Evolutionary conservation across 352 stramenopile genomes (phyloP), one percentile per base, ranked within the genome.

Genomic region (Globisporangium nagaii): DNA sequence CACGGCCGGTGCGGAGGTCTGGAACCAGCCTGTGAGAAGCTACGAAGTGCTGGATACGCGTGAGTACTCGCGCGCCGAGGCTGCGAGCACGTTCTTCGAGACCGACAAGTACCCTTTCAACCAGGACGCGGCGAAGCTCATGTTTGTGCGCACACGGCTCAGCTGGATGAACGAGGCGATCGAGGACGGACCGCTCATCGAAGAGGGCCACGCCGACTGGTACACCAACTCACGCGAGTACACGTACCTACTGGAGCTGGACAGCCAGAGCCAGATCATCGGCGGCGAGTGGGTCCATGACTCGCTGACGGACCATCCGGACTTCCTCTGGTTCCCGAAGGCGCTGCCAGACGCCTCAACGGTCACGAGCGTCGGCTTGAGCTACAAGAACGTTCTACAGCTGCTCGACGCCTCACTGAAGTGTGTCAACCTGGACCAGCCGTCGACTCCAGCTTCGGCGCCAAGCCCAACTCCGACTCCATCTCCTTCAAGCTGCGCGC

Each of bases 31-130:
- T 0, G 58, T 65, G 44, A 42, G 58, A n/a, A 28, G 58, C 13
- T 64, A 48, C 11, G 27, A 60, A 17, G 52, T 64, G 13, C 28
- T 52, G 7, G 48, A 43, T 19, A 3, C 19, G 12, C 13, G 28
- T 52, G 32, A 41, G 44, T 40, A 51, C 22, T 46, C 50, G 7
- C 32, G 24, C 0, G 24, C 30, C 13, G 31, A 56, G 17, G 46
- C 46, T 12, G 39, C 37, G 12, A 12, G n/a, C 7, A 43, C 15
- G 7, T 62, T 41, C 47, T 62, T 52, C 19, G 30, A 32, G 4
- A 53, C 41, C 13, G 30, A 37, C 13, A 22, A 19, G 25, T 68
- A 68, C 20, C 56, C 49, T 32, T 68, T 68, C 50, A 68, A 68
- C 49, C 17, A 22, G 4, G 13, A 39, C 4, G 46, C 53, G 0